Base-by-base conservation (phyloP, 2,329 filamentous ascomycete species). In the Thielaviopsis euricoi region DNA sequence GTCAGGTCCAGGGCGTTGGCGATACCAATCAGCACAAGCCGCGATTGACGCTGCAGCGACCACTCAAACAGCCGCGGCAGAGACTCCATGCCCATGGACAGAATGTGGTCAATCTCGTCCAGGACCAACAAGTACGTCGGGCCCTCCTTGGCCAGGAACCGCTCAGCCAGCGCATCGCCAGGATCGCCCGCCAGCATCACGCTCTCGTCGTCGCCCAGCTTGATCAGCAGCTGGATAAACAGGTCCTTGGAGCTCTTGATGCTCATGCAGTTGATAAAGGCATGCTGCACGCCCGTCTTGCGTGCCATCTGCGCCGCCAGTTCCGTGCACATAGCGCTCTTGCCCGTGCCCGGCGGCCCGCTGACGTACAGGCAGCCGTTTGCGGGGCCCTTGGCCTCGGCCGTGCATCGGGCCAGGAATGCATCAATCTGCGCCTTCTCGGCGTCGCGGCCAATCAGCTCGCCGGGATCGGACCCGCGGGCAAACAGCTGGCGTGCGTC, bases 211-310 rank as follows among this genome's bases (percentile, higher is more conserved):
- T 83, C 76, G 13, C 77, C 77, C 58, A 85, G 74, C 49, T 91
- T 80, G 57, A 87, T 83, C 13, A 91, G 71, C 19, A 98, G 74
- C 21, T 85, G 90, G 62, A 79, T 78, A 70, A 94, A 95, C 22
- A 98, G 77, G 67, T 96, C 90, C 63, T 82, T 83, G 1, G 89
- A 87, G 37, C 83, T 88, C 66, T 93, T 94, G 70, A 96, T 83
- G 70, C 90, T 95, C 83, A 96, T 96, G 71, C 93, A 98, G 69
- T 98, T 98, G 75, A 98, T 79, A 66, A 90, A 91, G 2, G 83
- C 83, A 56, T 84, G 82, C 65, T 81, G 82, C 56, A 93, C 74
- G 3, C 73, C 69, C 17, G 76, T 72, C 37, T 73, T 72, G 3
- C 72, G 67, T 12, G 73, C 72, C 53, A 85, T 71, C 50, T 81